Evolutionary conservation across 306 rosid genomes (phyloP), one percentile per base, ranked within the genome.

Genomic region (Trichosanthes cucumerina): DNA sequence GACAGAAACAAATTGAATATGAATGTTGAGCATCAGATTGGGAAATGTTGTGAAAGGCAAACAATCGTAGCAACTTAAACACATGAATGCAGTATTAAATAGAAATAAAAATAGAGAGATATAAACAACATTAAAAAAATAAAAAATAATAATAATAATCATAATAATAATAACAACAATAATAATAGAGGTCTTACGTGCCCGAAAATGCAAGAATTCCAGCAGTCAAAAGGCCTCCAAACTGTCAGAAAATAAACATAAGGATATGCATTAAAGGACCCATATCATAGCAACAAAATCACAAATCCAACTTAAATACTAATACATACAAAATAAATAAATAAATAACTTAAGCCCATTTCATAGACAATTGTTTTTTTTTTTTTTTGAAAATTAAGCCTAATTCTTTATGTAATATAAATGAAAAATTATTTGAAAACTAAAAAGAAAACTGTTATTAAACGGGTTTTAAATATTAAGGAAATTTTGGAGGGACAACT

Each of bases 161-260:
- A n/a, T n/a, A n/a, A n/a, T n/a, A n/a, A n/a, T n/a, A n/a, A n/a
- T n/a, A 79, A 43, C 57, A 41, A 54, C 38, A 15, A 11, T 5
- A 46, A 64, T n/a, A 39, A 76, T 47, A 53, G 13, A 75, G 46
- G 78, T 81, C 99, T 88, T 89, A 92, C 97, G 97, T 83, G 76
- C 99, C 97, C 13, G 99, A 92, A 88, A 95, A 95, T 58, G 92
- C 92, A 26, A 95, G 49, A 80, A 92, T 87, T 23, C 97, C 99
- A 76, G 97, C 41, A 11, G 97, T 88, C 80, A 95, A 82, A 80
- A 95, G 93, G 72, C 96, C 91, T 82, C 99, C 99, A 84, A 91
- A 95, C 99, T 95, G 91, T 81, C 79, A 59, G 79, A 75, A 26
- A 41, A 58, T 65, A 21, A 58, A 59, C 50, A 59, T 23, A 77